Evolutionary conservation across 768 basidiomycete genomes (phyloP), one percentile per base, ranked within the genome.

Genomic region (Saitozyma sp.): DNA sequence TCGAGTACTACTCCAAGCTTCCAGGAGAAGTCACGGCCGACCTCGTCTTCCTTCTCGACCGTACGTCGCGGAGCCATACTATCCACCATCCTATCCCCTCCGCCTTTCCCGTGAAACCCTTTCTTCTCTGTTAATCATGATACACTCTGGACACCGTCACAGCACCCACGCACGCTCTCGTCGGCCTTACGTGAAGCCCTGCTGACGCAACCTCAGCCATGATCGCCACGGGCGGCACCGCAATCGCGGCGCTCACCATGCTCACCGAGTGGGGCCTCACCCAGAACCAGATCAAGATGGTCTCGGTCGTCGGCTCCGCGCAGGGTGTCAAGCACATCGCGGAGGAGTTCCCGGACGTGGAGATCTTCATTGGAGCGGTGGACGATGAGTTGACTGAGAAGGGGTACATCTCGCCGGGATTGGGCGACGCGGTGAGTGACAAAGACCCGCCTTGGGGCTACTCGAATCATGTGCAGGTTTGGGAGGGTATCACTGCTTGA

Each of bases 141-240:
- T 14, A 17, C 14, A 14, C 29, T 5, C 29, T 29, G 29, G 5
- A 5, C 29, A 29, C 29, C 29, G 5, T 29, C 29, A 29, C 2
- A 29, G 2, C 29, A 29, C 29, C 29, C 29, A 5, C 29, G n/a
- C n/a, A n/a, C n/a, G n/a, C 29, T 29, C 29, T 5, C 5, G 29
- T 2, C 5, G 29, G 6, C 46, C 13, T 48, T 14, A 6, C 3
- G 6, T 48, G 46, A 14, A 14, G 46, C 17, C 46, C 46, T 3
- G 13, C 46, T 40, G 54, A 29, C 29, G 2, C 29, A 5, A 29
- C 5, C 5, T 38, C 49, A 73, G 66, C 95, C 16, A 81, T 97
- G 40, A 88, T 97, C 70, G 95, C 95, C 0, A 97, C 95, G 3
- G 95, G 93, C 56, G 90, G 92, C 10, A 97, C 95, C 5, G 92